Conservation (phyloP, 495 filamentous ascomycete genomes). For the Margaritispora aquatica region DNA sequence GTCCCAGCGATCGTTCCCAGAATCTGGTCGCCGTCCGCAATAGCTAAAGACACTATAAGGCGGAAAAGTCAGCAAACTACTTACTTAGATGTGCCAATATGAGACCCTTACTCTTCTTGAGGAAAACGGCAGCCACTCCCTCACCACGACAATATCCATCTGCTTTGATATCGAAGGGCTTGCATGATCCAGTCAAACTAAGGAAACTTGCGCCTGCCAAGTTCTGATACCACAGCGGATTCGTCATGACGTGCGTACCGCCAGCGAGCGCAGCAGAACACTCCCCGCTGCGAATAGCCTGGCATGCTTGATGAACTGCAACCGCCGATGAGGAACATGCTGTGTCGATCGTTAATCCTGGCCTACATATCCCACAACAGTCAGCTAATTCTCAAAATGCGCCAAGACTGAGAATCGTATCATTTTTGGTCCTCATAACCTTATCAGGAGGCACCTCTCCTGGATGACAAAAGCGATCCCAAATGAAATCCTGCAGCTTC, state of each 20-base stretch:
- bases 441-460: no score
- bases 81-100: no score
- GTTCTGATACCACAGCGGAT: conserved; percentile 71
- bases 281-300: conserved; percentile 63
- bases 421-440: no score
- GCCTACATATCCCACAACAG: no score
- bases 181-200: conserved; percentile 35
- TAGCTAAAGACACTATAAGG: conserved; percentile 49
- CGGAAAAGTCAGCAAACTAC: no score
- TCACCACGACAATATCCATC: conserved; percentile 74
- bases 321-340: conserved; percentile 75
- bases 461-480: no score
- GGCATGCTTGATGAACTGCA: conserved; percentile 66
- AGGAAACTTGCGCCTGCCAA: conserved; percentile 49
- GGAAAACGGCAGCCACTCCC: conserved; percentile 58
- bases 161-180: conserved; percentile 43
- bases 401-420: no score
- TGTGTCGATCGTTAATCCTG: conserved; percentile 72
- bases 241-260: conserved; percentile 52
- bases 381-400: no score
- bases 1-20: conserved; percentile 53
- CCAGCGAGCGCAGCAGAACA: conserved; percentile 46
- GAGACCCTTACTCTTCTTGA: no score
- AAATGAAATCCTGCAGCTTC: no score
- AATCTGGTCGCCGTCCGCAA: conserved; percentile 49